phyloP scores from a whole-genome alignment of 495 filamentous ascomycete species.

The Penicillium steckii region DNA sequence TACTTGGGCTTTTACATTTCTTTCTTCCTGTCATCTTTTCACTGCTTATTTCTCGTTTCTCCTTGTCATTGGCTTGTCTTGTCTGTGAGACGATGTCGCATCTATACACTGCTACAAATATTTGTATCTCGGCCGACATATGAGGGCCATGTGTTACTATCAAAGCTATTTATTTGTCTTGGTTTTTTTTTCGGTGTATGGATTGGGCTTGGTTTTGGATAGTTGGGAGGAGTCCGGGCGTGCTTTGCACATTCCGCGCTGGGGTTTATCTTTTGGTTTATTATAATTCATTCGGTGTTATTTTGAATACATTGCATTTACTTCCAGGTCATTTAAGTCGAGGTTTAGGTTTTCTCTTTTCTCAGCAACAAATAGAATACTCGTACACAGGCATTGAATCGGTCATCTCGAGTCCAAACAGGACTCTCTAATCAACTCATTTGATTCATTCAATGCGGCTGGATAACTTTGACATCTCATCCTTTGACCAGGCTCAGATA shows the following conservation, averaged over 20 bases:
- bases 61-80: neutral
- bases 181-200: conserved; percentile 1
- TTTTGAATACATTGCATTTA: conserved; percentile 9
- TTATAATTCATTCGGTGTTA: conserved; percentile 2
- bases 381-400: too few relatives aligned
- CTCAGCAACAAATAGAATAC: too few relatives aligned
- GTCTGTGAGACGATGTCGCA: neutral
- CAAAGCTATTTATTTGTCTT: conserved; percentile 4
- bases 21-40: conserved; percentile 24
- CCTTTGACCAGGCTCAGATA: too few relatives aligned
- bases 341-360: too few relatives aligned
- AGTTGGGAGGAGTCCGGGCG: conserved; percentile 10
- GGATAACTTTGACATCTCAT: too few relatives aligned
- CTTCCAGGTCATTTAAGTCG: too few relatives aligned
- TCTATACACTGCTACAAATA: neutral
- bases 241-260: conserved; percentile 14
- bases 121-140: conserved; percentile 15
- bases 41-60: conserved; percentile 1
- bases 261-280: neutral
- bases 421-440: too few relatives aligned
- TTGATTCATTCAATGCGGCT: too few relatives aligned
- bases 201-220: neutral
- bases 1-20: conserved; percentile 9
- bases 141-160: conserved; percentile 14
- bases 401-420: too few relatives aligned